Evolutionary conservation across 108 stramenopile species (phyloP), one percentile per base, ranked within the genome.

Genomic region (Discostella pseudostelligera): DNA sequence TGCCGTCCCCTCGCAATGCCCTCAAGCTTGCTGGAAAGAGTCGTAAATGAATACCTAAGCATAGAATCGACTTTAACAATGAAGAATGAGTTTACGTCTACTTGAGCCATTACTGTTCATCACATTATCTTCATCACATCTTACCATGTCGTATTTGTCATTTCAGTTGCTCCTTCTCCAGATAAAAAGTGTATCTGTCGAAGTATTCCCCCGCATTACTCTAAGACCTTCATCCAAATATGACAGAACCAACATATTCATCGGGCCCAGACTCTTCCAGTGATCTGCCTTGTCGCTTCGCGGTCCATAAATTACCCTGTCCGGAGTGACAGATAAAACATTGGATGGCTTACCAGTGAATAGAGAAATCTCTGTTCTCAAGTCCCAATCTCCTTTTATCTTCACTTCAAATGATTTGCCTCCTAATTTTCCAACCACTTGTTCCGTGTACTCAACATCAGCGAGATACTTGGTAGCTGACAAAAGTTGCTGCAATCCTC

Each of bases 121-220:
- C n/a, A n/a, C n/a, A n/a, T n/a, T n/a, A n/a, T n/a, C n/a, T n/a
- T n/a, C n/a, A n/a, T n/a, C n/a, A n/a, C n/a, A n/a, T n/a, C n/a
- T n/a, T n/a, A n/a, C n/a, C n/a, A n/a, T n/a, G n/a, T n/a, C n/a
- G n/a, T n/a, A n/a, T n/a, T n/a, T n/a, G n/a, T n/a, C n/a, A n/a
- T 44, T 49, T 58, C 54, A 56, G 4, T 57, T 68, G 46, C 43
- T 45, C 67, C 75, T 82, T 65, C 74, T 68, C 65, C 80, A 93
- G 25, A 93, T 69, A 62, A 93, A 89, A 29, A 93, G 65, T 26
- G 87, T 84, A 44, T 93, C 88, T 16, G 83, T 78, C 45, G 87
- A 84, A 21, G 92, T 93, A 48, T 81, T 90, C 20, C 92, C 92
- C 49, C 92, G 69, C 92, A 93, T 93, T 32, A 93, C 72, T 54